Evolutionary conservation across 805 yeast genomes (phyloP), one percentile per base, ranked within the genome.

Genomic region (Wickerhamiella dianesei): DNA sequence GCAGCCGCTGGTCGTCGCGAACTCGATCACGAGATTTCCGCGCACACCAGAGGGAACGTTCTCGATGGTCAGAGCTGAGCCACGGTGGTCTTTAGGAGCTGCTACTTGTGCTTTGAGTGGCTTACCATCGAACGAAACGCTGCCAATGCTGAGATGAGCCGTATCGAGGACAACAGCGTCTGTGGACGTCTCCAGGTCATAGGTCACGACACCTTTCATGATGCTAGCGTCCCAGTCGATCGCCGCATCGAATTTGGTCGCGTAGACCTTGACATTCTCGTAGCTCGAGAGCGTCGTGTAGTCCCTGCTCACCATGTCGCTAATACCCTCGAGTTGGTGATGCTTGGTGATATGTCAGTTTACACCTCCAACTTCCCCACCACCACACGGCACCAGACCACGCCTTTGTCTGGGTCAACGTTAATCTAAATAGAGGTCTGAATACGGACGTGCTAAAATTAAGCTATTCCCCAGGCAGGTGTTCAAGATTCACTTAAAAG

Each of bases 1-100:
- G 59, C 94, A 81, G 19, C 75, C 62, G 4, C 67, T 65, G 1
- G 95, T 86, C 36, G 96, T 86, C 49, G 71, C 67, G 55, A 78
- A 87, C n/a, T 62, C 65, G 22, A 84, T 62, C 12, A 43, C 42
- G 40, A 64, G 52, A 35, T 49, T 32, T 21, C 54, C 54, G 17
- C 37, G 49, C 6, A 21, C 40, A 12, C 45, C 25, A 4, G 47
- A 44, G 3, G 57, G 50, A 40, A 52, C 51, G 12, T 49, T 48
- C 4, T 4, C 3, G 37, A 73, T 59, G n/a, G 48, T 48, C 48
- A 73, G 58, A 1, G 73, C 61, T 2, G 73, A 56, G 13, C 79
- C 79, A 35, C 68, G 62, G 5, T 72, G 66, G 40, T 61, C 67
- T 3, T 49, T 45, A 21, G 74, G 59, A 1, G 55, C 59, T 13